phyloP scores from a whole-genome alignment of 129 eudicot genomes.

The Flaveria sonorensis region DNA sequence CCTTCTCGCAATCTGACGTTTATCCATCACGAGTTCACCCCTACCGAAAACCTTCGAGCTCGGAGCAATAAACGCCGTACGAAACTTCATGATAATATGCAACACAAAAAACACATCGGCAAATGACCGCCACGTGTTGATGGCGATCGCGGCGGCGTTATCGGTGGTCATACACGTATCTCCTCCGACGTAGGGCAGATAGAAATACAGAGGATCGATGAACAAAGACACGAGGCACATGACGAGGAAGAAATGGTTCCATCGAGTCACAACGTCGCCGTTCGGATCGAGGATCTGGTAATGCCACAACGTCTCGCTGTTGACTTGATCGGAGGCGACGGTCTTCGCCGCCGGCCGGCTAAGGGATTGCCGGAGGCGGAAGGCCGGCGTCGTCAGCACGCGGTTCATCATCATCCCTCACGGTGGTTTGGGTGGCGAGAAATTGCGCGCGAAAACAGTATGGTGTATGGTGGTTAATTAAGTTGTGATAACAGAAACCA shows the following conservation, averaged over 20 bases:
- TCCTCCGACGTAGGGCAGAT: conserved; percentile 74
- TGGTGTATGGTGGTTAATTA: conserved; percentile 25
- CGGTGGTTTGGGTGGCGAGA: conserved; percentile 35
- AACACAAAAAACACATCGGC: conserved; percentile 63
- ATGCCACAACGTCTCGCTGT: conserved; percentile 54
- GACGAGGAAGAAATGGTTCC: conserved; percentile 82
- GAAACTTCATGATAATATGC: conserved; percentile 73
- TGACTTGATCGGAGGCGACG: conserved; percentile 41
- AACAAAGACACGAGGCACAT: conserved; percentile 69
- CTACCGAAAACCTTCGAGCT: conserved; percentile 85
- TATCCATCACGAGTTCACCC: conserved; percentile 90
- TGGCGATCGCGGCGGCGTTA: conserved; percentile 43
- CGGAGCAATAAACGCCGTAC: conserved; percentile 82
- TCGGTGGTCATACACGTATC: conserved; percentile 70
- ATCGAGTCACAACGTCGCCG: conserved; percentile 62
- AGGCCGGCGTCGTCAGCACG: conserved; percentile 59
- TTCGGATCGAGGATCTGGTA: conserved; percentile 89
- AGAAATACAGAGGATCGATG: conserved; percentile 84
- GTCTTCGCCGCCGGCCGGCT: conserved; percentile 42
- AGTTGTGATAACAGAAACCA: conserved; percentile 22
- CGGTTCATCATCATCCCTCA: conserved; percentile 69
- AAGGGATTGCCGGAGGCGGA: conserved; percentile 62
- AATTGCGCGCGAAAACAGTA: conserved; percentile 34
- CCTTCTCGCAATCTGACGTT: conserved; percentile 49
- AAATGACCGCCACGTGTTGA: conserved; percentile 61